Evolutionary conservation across 2,329 filamentous ascomycete genomes (phyloP).

Genomic region (Botrytis byssoidea): DNA sequence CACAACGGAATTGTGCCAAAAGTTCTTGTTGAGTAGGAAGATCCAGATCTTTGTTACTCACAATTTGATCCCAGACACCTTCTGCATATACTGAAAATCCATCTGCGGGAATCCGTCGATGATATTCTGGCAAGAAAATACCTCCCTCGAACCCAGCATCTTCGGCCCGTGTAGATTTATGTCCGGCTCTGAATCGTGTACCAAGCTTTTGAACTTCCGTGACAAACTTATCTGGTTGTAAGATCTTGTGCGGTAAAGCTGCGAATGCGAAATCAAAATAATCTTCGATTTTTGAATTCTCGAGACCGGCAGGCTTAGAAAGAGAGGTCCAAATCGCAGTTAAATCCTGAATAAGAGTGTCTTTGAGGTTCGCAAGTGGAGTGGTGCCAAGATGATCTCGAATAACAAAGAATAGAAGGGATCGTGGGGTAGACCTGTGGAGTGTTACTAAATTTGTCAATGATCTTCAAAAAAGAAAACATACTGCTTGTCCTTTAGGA

Average conservation of each 20-base stretch:
- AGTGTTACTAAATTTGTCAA: slow-evolving; percentile 31
- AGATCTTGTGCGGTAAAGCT: slow-evolving; percentile 91
- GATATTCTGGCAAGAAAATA: slow-evolving; percentile 90
- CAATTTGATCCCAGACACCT: slow-evolving; percentile 97
- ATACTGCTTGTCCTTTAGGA: slow-evolving; percentile 91
- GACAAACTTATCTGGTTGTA: slow-evolving; percentile 89
- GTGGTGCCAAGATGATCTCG: slow-evolving; percentile 94
- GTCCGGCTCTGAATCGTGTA: slow-evolving; percentile 77
- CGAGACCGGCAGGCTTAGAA: slow-evolving; percentile 85
- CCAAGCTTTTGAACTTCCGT: slow-evolving; percentile 77
- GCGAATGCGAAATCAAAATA: slow-evolving; percentile 99
- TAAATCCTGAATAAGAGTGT: slow-evolving; percentile 86
- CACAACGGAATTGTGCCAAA: slow-evolving; percentile 93
- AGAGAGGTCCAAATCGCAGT: slow-evolving; percentile 90
- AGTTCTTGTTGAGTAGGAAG: slow-evolving; percentile 95
- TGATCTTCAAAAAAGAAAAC: slow-evolving; percentile 37
- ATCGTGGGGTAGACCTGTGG: slow-evolving; percentile 75
- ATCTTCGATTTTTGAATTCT: slow-evolving; percentile 86
- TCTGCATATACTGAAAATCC: slow-evolving; percentile 94
- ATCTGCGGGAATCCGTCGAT: slow-evolving; percentile 91
- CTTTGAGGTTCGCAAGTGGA: slow-evolving; percentile 83
- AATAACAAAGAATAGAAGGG: slow-evolving; percentile 96
- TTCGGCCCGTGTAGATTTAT: slow-evolving; percentile 64
- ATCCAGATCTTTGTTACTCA: slow-evolving; percentile 97
- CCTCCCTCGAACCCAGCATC: slow-evolving; percentile 76